Base-by-base conservation (phyloP, 331 rosid species). In the Saraca asoca region DNA sequence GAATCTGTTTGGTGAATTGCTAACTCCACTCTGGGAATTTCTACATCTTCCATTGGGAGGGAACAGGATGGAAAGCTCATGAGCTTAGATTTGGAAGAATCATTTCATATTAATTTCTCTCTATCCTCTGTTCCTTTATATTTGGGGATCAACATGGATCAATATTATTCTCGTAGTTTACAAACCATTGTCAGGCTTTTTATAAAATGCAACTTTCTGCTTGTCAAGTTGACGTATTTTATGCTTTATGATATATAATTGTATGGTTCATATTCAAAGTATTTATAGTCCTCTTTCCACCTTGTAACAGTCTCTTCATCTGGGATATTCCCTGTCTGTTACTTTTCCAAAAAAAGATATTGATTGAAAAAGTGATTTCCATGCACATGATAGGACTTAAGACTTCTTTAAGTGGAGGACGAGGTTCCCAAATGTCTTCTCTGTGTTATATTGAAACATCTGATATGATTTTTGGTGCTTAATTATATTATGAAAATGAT, bases 141-240 rank as follows among this genome's bases (percentile, higher is more conserved):
- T 7, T 29, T 61, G 66, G 44, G 8, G n/a, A 13, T 24, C 11
- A 45, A 44, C 12, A 9, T 62, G 14, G 9, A 44, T 24, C 31
- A 24, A 24, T 24, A 1, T 24, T 24, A 24, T 24, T 24, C 2
- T 3, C 31, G 2, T 24, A 24, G 3, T 24, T 24, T 24, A 24
- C 2, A 24, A 24, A 24, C 2, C 68, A 62, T 29, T 45, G 5
- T 45, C 3, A 14, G 68, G 43, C 5, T 29, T 11, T 29, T 33
- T 43, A 51, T 51, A 51, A 19, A 9, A 19, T 12, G 41, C 9
- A 51, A 52, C 58, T 66, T 66, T 20, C 11, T 66, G 51, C 7
- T 13, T 38, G 2, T 62, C 34, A 20, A 5, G 12, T 24, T 53
- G 33, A 67, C 38, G 42, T 39, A 3, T 42, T 43, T 20, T 19